Evolutionary conservation across 1,284 basidiomycete genomes (phyloP).

Genomic region (Ustilago xerochloae): DNA sequence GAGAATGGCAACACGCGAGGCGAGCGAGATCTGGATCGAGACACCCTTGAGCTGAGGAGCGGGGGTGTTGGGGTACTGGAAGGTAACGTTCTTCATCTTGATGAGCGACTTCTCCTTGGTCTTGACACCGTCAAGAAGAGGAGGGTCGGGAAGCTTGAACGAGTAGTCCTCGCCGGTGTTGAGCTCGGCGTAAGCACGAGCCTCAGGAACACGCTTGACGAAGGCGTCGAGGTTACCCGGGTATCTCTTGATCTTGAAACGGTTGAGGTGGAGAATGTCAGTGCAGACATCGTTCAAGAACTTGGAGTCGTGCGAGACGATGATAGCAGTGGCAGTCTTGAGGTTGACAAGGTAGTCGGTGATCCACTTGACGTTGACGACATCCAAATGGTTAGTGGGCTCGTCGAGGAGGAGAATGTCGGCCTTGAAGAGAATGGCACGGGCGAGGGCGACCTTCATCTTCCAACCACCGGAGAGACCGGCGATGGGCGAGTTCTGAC

Average conservation of each 20-base stretch:
- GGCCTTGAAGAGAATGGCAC: conserved; percentile 68
- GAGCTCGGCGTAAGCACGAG: conserved; percentile 66
- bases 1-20: conserved; percentile 68
- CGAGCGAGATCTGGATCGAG: conserved; percentile 68
- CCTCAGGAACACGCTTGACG: conserved; percentile 68
- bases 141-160: conserved; percentile 69
- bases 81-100: conserved; percentile 67
- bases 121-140: conserved; percentile 68
- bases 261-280: conserved; percentile 68
- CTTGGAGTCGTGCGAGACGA: conserved; percentile 68
- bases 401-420: conserved; percentile 68
- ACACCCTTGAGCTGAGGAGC: conserved; percentile 67
- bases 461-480: conserved; percentile 69
- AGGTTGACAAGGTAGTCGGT: conserved; percentile 65
- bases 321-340: conserved; percentile 65
- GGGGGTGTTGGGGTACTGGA: conserved; percentile 67
- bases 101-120: conserved; percentile 69
- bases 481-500: conserved; percentile 66
- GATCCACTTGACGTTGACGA: conserved; percentile 68
- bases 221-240: conserved; percentile 68
- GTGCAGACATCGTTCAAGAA: conserved; percentile 68
- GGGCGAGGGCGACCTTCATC: conserved; percentile 69
- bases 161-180: conserved; percentile 68
- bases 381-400: conserved; percentile 69
- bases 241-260: conserved; percentile 69